These are phyloP conservation scores for Eimeria necatrix DNA, from an alignment of 169 alveolate genomes.

Conservation along the genomic window DNA sequence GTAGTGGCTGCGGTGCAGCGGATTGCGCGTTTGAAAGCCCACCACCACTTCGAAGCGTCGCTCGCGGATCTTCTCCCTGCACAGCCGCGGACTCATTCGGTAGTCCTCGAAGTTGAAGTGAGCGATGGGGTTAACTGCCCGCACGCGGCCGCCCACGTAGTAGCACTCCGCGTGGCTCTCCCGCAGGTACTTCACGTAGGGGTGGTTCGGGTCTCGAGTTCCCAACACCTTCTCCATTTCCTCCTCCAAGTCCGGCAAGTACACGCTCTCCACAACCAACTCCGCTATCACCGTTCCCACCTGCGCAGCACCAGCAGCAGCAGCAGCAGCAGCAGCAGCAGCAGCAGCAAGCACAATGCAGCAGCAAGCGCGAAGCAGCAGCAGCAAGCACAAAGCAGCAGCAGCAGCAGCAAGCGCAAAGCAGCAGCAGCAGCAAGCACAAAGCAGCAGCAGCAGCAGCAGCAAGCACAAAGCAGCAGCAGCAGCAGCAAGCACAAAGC, in stretches of 20 bases:
- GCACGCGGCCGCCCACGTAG: slow-evolving; percentile 81
- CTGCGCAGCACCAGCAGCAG: background rate
- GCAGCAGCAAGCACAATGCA: background rate
- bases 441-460: background rate
- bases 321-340: too few species aligned
- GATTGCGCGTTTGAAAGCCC: slow-evolving; percentile 86
- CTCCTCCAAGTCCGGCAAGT: slow-evolving; percentile 70
- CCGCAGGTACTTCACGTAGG: slow-evolving; percentile 74
- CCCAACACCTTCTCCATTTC: slow-evolving; percentile 79
- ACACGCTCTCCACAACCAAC: slow-evolving; percentile 72
- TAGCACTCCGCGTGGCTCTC: slow-evolving; percentile 50
- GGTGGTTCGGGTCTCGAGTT: slow-evolving; percentile 80
- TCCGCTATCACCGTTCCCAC: slow-evolving; percentile 81
- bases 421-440: background rate
- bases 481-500: background rate
- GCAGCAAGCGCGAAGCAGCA: background rate
- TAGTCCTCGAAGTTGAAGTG: slow-evolving; percentile 78
- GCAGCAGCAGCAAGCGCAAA: background rate
- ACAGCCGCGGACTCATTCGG: slow-evolving; percentile 77
- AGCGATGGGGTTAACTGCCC: slow-evolving; percentile 27
- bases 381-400: background rate
- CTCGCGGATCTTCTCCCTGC: background rate
- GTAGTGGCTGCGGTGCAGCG: slow-evolving; percentile 84
- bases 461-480: background rate
- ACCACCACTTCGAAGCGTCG: slow-evolving; percentile 81